phyloP scores from a whole-genome alignment of 2,329 filamentous ascomycete genomes.

The Colletotrichum sojae region DNA sequence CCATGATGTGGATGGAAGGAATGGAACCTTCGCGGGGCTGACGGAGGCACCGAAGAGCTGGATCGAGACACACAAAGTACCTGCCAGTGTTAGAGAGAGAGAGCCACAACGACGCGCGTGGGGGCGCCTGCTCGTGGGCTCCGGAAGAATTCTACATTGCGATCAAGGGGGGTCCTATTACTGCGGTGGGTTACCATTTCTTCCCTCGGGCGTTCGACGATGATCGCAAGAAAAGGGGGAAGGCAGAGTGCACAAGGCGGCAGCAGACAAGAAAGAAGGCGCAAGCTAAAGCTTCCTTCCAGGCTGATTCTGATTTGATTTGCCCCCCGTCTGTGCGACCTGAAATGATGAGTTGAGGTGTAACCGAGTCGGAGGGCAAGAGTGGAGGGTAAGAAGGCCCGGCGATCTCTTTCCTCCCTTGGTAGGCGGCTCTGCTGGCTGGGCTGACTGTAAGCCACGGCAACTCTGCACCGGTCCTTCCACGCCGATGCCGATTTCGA shows the following conservation, averaged over 20 bases:
- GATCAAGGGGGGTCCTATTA: slow-evolving; percentile 4
- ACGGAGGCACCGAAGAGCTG: slow-evolving; percentile 22
- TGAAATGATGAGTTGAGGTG: slow-evolving; percentile 7
- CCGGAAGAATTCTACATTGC: background rate
- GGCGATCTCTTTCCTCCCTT: slow-evolving; percentile 20
- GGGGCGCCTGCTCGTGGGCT: background rate
- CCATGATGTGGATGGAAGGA: background rate
- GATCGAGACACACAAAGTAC: slow-evolving; percentile 14
- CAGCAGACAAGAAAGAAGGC: too few species aligned
- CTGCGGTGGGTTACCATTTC: background rate
- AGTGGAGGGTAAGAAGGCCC: background rate
- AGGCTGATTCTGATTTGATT: background rate
- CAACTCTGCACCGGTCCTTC: background rate
- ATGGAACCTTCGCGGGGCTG: slow-evolving; percentile 2
- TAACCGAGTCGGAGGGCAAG: background rate
- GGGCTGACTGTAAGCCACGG: background rate
- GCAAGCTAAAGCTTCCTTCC: too few species aligned
- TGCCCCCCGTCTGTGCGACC: background rate
- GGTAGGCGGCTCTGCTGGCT: slow-evolving; percentile 26
- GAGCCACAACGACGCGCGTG: background rate
- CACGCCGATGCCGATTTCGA: background rate
- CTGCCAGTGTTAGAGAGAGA: background rate
- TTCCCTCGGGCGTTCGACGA: background rate
- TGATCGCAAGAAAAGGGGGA: background rate
- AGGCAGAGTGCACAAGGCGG: background rate